A percentile compares a stretch with the other conserved stretches of the same genome.
Evolutionary conservation across 441 rosid species (phyloP).

Genomic region (Adansonia rubrostipa): DNA sequence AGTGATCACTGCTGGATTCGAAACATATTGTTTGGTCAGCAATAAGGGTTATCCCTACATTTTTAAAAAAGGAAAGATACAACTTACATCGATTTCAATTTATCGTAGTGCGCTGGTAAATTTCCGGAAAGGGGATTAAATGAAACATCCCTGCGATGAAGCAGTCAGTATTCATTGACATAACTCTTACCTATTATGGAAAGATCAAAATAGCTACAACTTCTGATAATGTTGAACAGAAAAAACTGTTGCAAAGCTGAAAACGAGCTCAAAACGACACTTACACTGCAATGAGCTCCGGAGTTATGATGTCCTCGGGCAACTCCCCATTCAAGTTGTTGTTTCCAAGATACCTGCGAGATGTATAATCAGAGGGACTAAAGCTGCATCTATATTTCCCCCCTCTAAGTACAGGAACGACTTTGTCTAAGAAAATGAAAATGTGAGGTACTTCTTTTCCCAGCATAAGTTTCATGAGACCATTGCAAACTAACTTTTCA

Average conservation of each 20-base stretch:
- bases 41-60: neutral
- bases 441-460: neutral
- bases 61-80: neutral
- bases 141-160: constrained; percentile 54
- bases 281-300: constrained; percentile 50
- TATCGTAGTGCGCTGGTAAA: constrained; percentile 39
- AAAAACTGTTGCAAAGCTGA: neutral
- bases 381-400: neutral
- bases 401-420: neutral
- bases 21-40: neutral
- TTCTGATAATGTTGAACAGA: neutral
- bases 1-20: neutral
- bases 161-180: neutral
- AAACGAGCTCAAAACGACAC: constrained; percentile 22
- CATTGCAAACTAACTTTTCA: constrained; percentile 2
- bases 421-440: neutral
- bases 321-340: constrained; percentile 53
- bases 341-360: constrained; percentile 54
- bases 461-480: neutral
- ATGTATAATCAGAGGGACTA: constrained; percentile 23
- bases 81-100: constrained; percentile 52
- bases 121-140: constrained; percentile 61
- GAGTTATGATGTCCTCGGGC: constrained; percentile 43
- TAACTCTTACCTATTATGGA: neutral
- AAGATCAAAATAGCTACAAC: neutral